These are phyloP conservation scores for Austropuccinia psidii DNA, from an alignment of 1,284 basidiomycete genomes.

Conservation along the genomic window DNA sequence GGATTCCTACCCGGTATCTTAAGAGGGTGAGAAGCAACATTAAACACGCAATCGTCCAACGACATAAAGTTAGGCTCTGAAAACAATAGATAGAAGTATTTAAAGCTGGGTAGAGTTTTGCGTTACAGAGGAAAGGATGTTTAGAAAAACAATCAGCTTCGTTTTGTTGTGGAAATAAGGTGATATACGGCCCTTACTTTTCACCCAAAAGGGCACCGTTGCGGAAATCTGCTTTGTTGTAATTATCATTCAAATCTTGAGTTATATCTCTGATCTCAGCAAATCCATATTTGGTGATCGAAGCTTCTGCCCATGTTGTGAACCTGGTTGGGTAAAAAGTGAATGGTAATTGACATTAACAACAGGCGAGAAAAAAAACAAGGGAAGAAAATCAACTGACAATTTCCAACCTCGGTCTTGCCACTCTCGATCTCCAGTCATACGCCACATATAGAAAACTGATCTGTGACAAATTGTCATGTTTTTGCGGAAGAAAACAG, in stretches of 20 bases:
- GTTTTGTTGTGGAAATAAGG: constrained; percentile 55
- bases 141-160: constrained; percentile 43
- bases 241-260: constrained; percentile 48
- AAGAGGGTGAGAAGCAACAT: constrained; percentile 46
- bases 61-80: constrained; percentile 53
- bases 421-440: constrained; percentile 55
- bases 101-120: constrained; percentile 6
- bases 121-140: background rate
- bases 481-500: constrained; percentile 52
- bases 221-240: constrained; percentile 43
- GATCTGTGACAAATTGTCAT: constrained; percentile 48
- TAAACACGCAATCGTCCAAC: constrained; percentile 56
- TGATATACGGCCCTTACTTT: constrained; percentile 50
- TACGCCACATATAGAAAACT: constrained; percentile 54
- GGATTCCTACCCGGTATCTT: constrained; percentile 22
- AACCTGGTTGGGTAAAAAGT: constrained; percentile 10
- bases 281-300: constrained; percentile 41
- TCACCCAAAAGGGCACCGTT: background rate
- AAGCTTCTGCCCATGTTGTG: constrained; percentile 27
- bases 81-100: constrained; percentile 49
- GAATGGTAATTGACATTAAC: background rate
- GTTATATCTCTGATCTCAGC: constrained; percentile 50
- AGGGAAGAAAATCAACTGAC: constrained; percentile 44
- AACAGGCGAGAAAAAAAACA: background rate
- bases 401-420: constrained; percentile 53